Evolutionary conservation across 305 asterid genomes (phyloP).

Genomic region (Solanum hybrid): DNA sequence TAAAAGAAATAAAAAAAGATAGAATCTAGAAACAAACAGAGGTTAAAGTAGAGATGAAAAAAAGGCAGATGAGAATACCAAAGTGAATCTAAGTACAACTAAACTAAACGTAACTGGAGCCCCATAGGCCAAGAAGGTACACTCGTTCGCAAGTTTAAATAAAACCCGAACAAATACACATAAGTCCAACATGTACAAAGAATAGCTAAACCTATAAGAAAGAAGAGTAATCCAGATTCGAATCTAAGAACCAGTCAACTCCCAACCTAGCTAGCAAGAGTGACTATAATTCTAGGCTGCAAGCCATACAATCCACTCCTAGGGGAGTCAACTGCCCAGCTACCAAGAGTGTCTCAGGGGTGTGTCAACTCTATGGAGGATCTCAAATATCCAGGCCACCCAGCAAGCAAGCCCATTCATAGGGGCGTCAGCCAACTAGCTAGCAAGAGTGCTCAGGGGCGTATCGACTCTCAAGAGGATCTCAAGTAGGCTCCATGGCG

Average conservation of each 20-base stretch:
- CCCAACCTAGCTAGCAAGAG: neutral
- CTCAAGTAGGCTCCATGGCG: neutral
- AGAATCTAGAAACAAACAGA: too few relatives aligned
- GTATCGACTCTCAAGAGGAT: neutral
- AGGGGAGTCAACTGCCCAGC: neutral
- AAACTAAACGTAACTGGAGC: neutral
- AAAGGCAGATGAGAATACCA: too few relatives aligned
- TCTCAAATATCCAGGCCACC: neutral
- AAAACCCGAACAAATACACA: neutral
- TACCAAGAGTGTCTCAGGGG: neutral
- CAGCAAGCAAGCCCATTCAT: neutral
- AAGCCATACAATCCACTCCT: neutral
- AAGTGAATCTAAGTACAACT: too few relatives aligned
- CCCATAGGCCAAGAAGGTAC: neutral
- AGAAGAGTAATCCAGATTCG: neutral
- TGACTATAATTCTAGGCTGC: neutral
- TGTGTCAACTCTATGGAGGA: neutral
- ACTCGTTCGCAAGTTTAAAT: neutral
- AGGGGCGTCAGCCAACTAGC: neutral
- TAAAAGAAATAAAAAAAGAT: too few relatives aligned
- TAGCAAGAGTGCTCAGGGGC: neutral
- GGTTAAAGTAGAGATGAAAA: too few relatives aligned
- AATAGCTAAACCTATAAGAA: neutral
- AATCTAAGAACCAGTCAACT: neutral
- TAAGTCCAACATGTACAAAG: neutral